These are phyloP conservation scores for Aspergillus affinis DNA, from an alignment of 495 filamentous ascomycete genomes.

Conservation along the genomic window DNA sequence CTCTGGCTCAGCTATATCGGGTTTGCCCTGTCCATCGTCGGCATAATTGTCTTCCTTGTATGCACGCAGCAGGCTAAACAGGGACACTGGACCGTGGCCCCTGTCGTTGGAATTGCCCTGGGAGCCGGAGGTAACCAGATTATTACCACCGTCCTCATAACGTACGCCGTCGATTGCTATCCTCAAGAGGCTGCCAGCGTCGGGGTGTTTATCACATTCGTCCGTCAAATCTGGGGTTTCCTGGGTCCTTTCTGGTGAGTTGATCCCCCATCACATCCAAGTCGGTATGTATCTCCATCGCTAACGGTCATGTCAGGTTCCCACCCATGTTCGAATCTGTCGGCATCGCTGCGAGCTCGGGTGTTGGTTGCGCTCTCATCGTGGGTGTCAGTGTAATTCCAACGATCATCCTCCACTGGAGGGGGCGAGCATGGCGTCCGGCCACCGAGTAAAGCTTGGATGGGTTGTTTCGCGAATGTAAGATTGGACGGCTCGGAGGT, in stretches of 20 bases:
- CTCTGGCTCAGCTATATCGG: conserved; percentile 57
- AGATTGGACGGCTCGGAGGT: not conserved
- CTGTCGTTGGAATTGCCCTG: conserved; percentile 51
- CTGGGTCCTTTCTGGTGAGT: conserved; percentile 56
- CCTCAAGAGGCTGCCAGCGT: conserved; percentile 46
- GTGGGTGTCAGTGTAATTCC: conserved; percentile 48
- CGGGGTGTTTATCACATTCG: conserved; percentile 56
- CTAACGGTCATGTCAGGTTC: conserved; percentile 38
- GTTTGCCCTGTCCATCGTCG: conserved; percentile 45
- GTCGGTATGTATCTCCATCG: not conserved
- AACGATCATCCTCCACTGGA: conserved; percentile 39
- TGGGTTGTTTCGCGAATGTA: not conserved
- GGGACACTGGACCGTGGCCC: conserved; percentile 48
- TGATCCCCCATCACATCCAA: no score
- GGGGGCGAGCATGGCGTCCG: conserved; percentile 27
- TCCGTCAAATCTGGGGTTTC: conserved; percentile 56
- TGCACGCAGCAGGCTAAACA: conserved; percentile 35
- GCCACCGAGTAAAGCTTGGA: conserved; percentile 6
- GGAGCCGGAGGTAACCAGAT: conserved; percentile 54
- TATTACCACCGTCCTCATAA: conserved; percentile 55
- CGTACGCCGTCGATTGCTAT: conserved; percentile 54
- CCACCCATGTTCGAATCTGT: conserved; percentile 50
- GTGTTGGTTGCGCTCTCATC: conserved; percentile 42
- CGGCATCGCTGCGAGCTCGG: conserved; percentile 42
- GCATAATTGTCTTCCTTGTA: conserved; percentile 52